Base-by-base conservation (phyloP, 805 yeast species). In the Hanseniaspora taiwanica region DNA sequence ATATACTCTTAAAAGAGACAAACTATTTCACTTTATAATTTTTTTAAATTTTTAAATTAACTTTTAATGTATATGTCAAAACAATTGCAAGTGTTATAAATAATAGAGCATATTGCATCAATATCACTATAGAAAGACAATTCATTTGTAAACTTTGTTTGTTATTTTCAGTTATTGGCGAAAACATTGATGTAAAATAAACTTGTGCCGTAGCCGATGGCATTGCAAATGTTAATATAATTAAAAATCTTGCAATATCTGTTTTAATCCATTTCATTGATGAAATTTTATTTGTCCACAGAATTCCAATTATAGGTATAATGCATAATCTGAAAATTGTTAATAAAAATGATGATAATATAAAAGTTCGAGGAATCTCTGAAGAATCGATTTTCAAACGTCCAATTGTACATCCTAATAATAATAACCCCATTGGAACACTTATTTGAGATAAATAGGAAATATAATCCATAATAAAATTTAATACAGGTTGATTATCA, bases 141-240 rank as follows among this genome's bases (percentile, higher is more conserved):
- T 86, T 93, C 76, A 85, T 75, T 56, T 84, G 87, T 3, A 49
- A 19, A 34, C n/a, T n/a, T n/a, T n/a, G n/a, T n/a, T n/a, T n/a
- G n/a, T 64, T 68, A 2, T 62, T 60, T 3, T 66, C 68, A 3
- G 63, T 67, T 6, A 80, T 74, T 14, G 91, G 93, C 1, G 87
- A 77, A 58, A 79, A 83, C 53, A 84, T 77, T 2, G 95, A 89
- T 2, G 97, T 87, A 48, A 87, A 69, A 58, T 86, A 89, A 13
- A 89, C 78, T 52, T 85, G 78, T 0, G 91, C 70, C 0, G 96
- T 89, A 0, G 96, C 93, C 39, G 83, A 78, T 0, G 97, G 97
- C 43, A 84, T 71, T 0, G 89, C 79, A 56, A 77, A 81, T 10
- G 78, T 75, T 23, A 87, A 65, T 24, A 81, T 78, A 52, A 81